phyloP scores from a whole-genome alignment of 352 stramenopile species.

The Phytophthora macrochlamydospora region DNA sequence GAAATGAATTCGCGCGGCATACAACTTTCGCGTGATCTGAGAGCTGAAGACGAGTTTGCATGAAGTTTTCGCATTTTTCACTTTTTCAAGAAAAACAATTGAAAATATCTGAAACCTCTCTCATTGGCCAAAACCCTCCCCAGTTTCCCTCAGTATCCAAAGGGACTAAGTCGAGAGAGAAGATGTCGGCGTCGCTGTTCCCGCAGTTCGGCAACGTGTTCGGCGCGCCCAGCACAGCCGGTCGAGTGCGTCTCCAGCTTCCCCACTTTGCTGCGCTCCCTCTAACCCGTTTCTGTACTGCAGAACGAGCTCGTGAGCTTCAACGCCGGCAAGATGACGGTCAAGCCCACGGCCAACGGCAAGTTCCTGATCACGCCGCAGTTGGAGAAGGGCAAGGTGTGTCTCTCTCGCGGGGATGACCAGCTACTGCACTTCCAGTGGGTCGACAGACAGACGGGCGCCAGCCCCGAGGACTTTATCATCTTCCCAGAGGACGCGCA shows the following conservation, averaged over 20 bases:
- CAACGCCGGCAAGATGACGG: constrained; percentile 91
- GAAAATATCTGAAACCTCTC: too few species aligned
- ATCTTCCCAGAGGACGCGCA: constrained; percentile 92
- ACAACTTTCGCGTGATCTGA: too few species aligned
- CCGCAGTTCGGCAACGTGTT: constrained; percentile 86
- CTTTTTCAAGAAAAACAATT: too few species aligned
- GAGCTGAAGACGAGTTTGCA: too few species aligned
- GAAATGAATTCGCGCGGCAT: too few species aligned
- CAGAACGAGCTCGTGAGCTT: constrained; percentile 91
- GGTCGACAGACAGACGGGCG: constrained; percentile 88
- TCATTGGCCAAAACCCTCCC: too few species aligned
- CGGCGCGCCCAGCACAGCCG: constrained; percentile 53
- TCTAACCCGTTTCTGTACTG: constrained; percentile 3
- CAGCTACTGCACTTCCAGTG: constrained; percentile 94
- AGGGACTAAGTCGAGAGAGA: constrained; percentile 14
- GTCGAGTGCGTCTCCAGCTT: constrained; percentile 44
- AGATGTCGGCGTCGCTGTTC: constrained; percentile 75
- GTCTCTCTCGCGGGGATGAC: constrained; percentile 87
- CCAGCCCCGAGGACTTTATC: constrained; percentile 91
- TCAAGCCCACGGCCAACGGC: constrained; percentile 68
- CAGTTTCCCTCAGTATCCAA: constrained; percentile 26
- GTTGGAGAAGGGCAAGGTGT: constrained; percentile 90
- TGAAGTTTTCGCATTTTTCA: too few species aligned
- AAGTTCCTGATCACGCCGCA: constrained; percentile 91
- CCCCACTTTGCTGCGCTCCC: background rate